Base-by-base conservation (phyloP, 2,329 filamentous ascomycete genomes). In the Thelonectria olida region DNA sequence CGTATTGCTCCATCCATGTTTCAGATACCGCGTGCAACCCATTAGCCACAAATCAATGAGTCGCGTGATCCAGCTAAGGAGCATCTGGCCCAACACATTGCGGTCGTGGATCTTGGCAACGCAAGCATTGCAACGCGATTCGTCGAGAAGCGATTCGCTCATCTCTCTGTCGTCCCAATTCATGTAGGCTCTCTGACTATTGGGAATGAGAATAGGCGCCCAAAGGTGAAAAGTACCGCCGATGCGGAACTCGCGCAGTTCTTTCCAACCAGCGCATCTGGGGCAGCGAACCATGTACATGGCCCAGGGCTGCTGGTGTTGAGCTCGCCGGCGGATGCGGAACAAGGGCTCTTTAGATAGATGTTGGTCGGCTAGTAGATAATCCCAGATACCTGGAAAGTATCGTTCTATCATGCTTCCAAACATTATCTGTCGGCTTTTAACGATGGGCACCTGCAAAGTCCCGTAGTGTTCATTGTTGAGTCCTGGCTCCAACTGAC, bases 231-330 rank as follows among this genome's bases (percentile, higher is more conserved):
- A 42, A 0, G 25, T 2, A 1, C 54, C 45, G 5, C 38, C 47
- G 2, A 59, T 0, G 5, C 66, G 61, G 39, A 68, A 65, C 2
- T 41, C 58, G 23, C 66, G 54, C 1, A 65, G 3, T 15, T 69
- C 67, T 36, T 65, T 54, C 65, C 67, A 69, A 8, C 39, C n/a
- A n/a, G 34, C 22, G 5, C 66, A 69, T 22, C n/a, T 17, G 3
- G 49, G 23, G 34, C 66, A 69, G 0, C 64, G 57, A 1, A 39
- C 49, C 66, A 69, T 68, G 19, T 55, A 55, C 56, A 68, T 61
- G 1, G 51, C 13, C 54, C 56, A 61, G 2, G 22, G 31, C 5
- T 34, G 23, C 1, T 38, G n/a, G n/a, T n/a, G n/a, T n/a, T n/a
- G n/a, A n/a, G n/a, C n/a, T n/a, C 19, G n/a, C 17, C 17, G 4